Evolutionary conservation across 768 basidiomycete species (phyloP), one percentile per base, ranked within the genome.

Genomic region (Tulasnella sp.): DNA sequence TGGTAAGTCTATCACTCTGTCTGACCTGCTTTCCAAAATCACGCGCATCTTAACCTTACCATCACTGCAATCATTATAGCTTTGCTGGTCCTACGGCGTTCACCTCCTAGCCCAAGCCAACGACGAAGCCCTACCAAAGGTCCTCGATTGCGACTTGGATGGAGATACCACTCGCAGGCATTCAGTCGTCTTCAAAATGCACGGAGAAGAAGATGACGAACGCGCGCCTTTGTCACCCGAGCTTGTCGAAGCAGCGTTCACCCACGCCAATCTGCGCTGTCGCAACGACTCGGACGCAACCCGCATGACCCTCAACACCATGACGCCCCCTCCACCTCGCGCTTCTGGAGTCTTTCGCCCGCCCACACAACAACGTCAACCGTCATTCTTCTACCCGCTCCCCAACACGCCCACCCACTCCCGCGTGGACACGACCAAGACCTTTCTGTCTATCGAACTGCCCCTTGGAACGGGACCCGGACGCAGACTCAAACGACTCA

Each of bases 11-110:
- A 29, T 11, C 13, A 26, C 55, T 23, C 23, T 9, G 23, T 15
- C 16, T 88, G 39, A 32, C 74, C 44, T 69, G 44, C 20, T 23
- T 23, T 51, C 2, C 16, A 51, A 23, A 23, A 6, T 57, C 26
- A 3, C 20, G 23, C 2, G 55, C 20, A 57, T 57, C 6, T 18
- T 57, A 57, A 57, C 55, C 55, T 57, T 57, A 20, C 2, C 35
- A 2, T 3, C 2, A 15, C 23, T 20, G 15, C 44, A 16, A 18
- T 26, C 9, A 57, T 18, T 20, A 26, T 57, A 94, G 94, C 85
- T 98, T 40, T 92, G 96, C 20, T 98, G 96, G 93, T 96, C 93
- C 77, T 94, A 92, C 83, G 96, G 96, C n/a, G 91, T 98, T n/a
- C 89, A 88, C 72, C 86, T 97, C 0, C 87, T 97, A 7, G 88